Evolutionary conservation across 257 asterid genomes (phyloP).

Genomic region (Schizonepeta tenuifolia): DNA sequence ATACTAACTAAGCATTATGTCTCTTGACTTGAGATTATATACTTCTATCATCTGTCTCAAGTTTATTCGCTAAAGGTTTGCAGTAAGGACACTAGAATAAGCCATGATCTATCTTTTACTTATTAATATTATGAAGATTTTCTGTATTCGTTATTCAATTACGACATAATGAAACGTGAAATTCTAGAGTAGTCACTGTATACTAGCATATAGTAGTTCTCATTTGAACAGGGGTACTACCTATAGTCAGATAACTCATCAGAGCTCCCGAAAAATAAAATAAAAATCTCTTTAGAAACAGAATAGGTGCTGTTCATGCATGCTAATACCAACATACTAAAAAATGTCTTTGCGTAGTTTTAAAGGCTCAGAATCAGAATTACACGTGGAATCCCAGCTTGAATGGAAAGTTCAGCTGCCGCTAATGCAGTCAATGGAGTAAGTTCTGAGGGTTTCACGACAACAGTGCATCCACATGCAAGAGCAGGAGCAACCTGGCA

Average conservation of each 20-base stretch:
- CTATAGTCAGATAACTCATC: slow-evolving; percentile 18
- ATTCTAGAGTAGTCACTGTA: too few species aligned
- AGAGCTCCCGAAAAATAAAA: neutral
- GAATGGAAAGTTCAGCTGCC: slow-evolving; percentile 92
- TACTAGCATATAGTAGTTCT: slow-evolving; percentile 11
- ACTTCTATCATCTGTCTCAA: slow-evolving; percentile 17
- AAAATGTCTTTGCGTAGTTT: slow-evolving; percentile 18
- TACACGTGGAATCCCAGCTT: slow-evolving; percentile 99
- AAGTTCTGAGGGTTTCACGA: slow-evolving; percentile 88
- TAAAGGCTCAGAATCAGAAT: slow-evolving; percentile 35
- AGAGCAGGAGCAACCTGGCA: slow-evolving; percentile 97
- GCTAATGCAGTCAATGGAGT: slow-evolving; percentile 98
- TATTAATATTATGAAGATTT: too few species aligned
- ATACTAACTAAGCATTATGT: neutral
- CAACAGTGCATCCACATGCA: slow-evolving; percentile 97
- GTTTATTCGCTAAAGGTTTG: slow-evolving; percentile 8
- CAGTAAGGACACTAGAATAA: slow-evolving; percentile 18
- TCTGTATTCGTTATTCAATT: too few species aligned
- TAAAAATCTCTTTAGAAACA: slow-evolving; percentile 6
- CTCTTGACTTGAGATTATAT: slow-evolving; percentile 3
- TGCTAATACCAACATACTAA: slow-evolving; percentile 12
- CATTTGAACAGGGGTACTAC: neutral
- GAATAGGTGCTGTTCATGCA: slow-evolving; percentile 5
- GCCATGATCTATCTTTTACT: slow-evolving; percentile 6
- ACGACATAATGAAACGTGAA: too few species aligned